Evolutionary conservation across 192 early-diverging fungal species (phyloP).

Genomic region (Backusella liffmaniae): DNA sequence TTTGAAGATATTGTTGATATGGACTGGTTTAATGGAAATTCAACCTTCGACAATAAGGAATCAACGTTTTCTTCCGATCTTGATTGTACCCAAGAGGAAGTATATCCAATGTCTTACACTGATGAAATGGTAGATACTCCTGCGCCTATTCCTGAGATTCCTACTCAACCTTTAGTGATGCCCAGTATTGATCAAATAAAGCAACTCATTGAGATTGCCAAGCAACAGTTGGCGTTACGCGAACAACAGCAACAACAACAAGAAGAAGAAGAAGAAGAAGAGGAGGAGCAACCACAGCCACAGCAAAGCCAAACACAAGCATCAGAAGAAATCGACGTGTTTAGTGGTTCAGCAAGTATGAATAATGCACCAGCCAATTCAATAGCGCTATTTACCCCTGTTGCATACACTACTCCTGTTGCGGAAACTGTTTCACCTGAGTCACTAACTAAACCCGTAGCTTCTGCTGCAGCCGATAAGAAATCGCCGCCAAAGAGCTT

Average conservation of each 20-base stretch:
- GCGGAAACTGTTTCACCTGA: conserved; percentile 8
- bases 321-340: neutral
- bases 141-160: neutral
- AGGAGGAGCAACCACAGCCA: neutral
- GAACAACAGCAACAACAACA: conserved; percentile 18
- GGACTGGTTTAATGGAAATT: conserved; percentile 12
- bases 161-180: neutral
- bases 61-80: neutral
- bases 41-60: neutral
- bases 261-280: neutral
- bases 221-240: conserved; percentile 31
- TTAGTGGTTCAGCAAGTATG: neutral
- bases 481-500: neutral
- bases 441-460: neutral
- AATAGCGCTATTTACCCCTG: neutral
- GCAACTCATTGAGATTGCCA: conserved; percentile 37
- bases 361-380: neutral
- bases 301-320: neutral
- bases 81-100: neutral
- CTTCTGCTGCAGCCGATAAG: neutral
- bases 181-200: conserved; percentile 36
- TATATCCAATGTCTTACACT: conserved; percentile 3
- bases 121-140: neutral
- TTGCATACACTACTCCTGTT: neutral
- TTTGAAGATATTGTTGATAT: conserved; percentile 18